Evolutionary conservation across 2,329 filamentous ascomycete species (phyloP), one percentile per base, ranked within the genome.

Genomic region (Aspergillus sp.): DNA sequence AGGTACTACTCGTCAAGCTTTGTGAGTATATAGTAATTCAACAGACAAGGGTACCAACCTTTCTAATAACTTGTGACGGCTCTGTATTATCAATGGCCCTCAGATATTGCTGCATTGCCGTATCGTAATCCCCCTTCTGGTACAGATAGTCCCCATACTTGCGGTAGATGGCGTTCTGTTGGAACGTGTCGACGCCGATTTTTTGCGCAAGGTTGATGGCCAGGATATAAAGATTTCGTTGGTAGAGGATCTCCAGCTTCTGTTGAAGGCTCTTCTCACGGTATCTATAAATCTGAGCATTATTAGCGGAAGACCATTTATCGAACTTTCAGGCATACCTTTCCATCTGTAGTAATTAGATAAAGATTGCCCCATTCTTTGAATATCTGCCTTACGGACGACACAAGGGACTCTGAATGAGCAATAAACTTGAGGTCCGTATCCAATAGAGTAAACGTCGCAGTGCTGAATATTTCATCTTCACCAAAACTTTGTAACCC

Each of bases 101-200:
- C 61, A 99, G 86, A 70, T 99, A 99, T 73, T 98, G 95, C 67
- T 96, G 89, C 96, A 99, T 99, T n/a, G 96, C 93, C 6, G 90
- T 95, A 70, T 99, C 95, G 69, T 93, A 99, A 70, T 97, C 93
- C 4, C 90, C 91, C 69, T 96, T 96, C 64, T 96, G 91, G 68
- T 99, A 98, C 3, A 98, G 77, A 68, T 93, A 90, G 71, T 99
- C 95, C 12, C 93, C 95, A 73, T 96, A 98, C 71, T 89, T 93
- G 58, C 93, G 87, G 70, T 93, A 96, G 58, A 99, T 99, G 57
- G 90, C 81, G 67, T 96, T 97, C 67, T 96, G 91, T 73, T 97
- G 91, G 47, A 88, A 80, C 3, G 79, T 76, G 72, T 93, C 90
- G 68, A 97, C 83, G 1, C 91, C 90, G 9, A 89, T 87, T 73